Conservation (phyloP, 2,329 filamentous ascomycete genomes). For the Emergomyces africanus region DNA sequence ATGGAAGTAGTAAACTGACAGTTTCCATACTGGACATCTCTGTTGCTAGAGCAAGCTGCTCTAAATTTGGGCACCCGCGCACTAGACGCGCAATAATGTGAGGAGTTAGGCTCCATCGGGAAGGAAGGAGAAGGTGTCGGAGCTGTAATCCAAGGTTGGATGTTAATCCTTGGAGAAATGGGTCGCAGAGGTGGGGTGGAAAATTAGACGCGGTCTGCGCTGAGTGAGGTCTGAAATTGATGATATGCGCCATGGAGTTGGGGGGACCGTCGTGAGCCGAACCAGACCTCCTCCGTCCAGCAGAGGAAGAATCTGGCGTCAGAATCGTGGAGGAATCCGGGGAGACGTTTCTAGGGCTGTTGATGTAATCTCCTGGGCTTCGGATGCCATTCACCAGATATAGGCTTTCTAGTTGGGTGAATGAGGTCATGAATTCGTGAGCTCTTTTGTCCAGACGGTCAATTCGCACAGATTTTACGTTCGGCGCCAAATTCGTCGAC, state of each 20-base stretch:
- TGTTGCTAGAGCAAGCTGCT: conserved; percentile 44
- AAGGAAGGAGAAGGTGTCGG: conserved; percentile 44
- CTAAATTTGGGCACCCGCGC: conserved; percentile 43
- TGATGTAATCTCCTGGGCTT: conserved; percentile 20
- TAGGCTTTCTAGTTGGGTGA: conserved; percentile 36
- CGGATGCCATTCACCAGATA: conserved; percentile 38
- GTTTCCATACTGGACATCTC: conserved; percentile 29
- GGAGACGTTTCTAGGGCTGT: conserved; percentile 13
- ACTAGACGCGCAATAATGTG: conserved; percentile 39
- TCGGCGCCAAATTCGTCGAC: conserved; percentile 18
- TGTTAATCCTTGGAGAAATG: conserved; percentile 41
- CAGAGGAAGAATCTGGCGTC: not conserved
- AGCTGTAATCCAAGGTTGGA: conserved; percentile 39
- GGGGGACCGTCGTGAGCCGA: not conserved
- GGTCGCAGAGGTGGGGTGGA: conserved; percentile 25
- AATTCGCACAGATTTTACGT: conserved; percentile 36
- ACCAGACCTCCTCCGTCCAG: not conserved
- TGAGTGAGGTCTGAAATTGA: conserved; percentile 13
- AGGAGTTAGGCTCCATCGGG: conserved; percentile 41
- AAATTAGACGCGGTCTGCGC: conserved; percentile 14
- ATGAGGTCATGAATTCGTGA: conserved; percentile 29
- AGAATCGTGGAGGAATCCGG: conserved; percentile 3
- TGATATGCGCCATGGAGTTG: not conserved
- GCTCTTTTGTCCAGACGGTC: conserved; percentile 37
- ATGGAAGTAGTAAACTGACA: conserved; percentile 26